phyloP scores from a whole-genome alignment of 352 stramenopile species.

The Pythium catenulatum region DNA sequence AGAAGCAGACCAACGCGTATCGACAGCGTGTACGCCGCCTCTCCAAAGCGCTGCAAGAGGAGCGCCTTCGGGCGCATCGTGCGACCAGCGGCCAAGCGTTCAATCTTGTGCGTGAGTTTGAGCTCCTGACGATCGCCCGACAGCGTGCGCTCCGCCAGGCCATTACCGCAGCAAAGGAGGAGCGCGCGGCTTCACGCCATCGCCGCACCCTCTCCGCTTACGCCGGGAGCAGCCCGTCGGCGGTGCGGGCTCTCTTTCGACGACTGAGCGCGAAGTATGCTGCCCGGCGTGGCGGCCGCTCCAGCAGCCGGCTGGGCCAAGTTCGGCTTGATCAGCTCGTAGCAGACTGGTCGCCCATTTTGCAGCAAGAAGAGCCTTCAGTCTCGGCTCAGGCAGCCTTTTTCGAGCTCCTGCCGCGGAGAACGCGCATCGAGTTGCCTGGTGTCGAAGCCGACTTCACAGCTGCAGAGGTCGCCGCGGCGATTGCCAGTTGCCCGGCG shows the following conservation, averaged over 20 bases:
- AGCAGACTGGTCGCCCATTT: neutral
- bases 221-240: too few species aligned
- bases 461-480: neutral
- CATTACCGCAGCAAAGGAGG: neutral
- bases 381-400: too few species aligned
- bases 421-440: too few species aligned
- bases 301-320: neutral
- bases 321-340: neutral
- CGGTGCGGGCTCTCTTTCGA: neutral
- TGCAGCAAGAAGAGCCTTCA: too few species aligned
- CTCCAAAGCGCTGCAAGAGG: neutral
- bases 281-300: neutral
- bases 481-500: too few species aligned
- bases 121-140: neutral
- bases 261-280: neutral
- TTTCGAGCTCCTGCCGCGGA: too few species aligned
- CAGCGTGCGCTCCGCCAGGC: neutral
- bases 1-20: neutral
- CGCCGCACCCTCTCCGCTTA: neutral
- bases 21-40: neutral
- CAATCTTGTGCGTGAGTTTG: neutral
- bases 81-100: neutral
- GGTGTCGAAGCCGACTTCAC: too few species aligned
- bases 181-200: neutral
- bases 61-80: neutral